Conservation (phyloP, 2,329 filamentous ascomycete species). For the Aspergillus fijiensis region DNA sequence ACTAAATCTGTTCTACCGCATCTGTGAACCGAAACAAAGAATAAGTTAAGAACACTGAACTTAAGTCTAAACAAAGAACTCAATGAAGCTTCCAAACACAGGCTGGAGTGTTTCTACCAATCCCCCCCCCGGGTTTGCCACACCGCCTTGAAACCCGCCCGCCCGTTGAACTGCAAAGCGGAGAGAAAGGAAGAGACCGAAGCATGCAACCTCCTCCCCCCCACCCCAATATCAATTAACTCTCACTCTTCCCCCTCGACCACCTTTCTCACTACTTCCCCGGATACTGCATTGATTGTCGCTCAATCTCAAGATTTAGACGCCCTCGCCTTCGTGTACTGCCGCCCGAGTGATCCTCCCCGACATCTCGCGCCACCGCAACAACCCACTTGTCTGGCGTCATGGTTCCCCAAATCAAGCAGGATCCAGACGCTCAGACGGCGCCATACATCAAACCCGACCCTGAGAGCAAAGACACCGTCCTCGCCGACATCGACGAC, state of each 20-base stretch:
- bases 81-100: no score
- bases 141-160: background rate
- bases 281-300: background rate
- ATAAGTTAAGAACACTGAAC: background rate
- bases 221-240: background rate
- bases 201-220: background rate
- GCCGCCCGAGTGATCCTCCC: background rate
- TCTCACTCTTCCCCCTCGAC: background rate
- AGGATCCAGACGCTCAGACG: constrained; percentile 38
- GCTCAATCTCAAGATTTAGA: background rate
- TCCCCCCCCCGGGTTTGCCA: background rate
- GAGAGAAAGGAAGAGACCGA: background rate
- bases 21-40: background rate
- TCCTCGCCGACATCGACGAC: constrained; percentile 48
- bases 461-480: constrained; percentile 40
- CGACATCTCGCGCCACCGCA: background rate
- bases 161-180: background rate
- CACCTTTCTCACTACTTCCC: constrained; percentile 2
- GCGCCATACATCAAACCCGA: constrained; percentile 42
- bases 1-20: background rate
- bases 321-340: background rate
- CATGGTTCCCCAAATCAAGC: constrained; percentile 41
- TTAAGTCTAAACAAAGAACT: no score
- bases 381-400: constrained; percentile 11
- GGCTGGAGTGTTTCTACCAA: background rate